Percentiles rank a stretch among this genome's conserved stretches.
Conservation (phyloP, 257 asterid species). For the Scutellaria baicalensis region DNA sequence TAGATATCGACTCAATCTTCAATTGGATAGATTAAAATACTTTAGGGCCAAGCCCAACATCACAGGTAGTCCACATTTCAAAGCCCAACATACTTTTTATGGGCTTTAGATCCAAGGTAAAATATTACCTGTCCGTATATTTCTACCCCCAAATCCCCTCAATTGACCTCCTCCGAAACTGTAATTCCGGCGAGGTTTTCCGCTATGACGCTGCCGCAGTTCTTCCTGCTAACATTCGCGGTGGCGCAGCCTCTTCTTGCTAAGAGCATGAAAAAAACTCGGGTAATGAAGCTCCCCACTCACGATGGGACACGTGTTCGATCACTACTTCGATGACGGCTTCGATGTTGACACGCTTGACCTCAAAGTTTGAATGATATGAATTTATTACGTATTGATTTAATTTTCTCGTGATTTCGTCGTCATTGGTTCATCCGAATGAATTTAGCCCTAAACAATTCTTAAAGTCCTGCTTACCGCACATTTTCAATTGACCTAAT, state of each 20-base stretch:
- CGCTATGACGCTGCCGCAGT: slow-evolving; percentile 11
- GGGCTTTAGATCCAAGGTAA: too few relatives aligned
- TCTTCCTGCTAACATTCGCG: slow-evolving; percentile 27
- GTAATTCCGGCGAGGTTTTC: background rate
- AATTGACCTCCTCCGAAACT: background rate
- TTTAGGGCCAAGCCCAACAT: background rate
- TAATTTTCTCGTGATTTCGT: background rate
- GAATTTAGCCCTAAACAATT: background rate
- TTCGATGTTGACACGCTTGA: slow-evolving; percentile 93
- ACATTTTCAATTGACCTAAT: background rate
- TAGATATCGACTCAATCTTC: too few relatives aligned
- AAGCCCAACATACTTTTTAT: too few relatives aligned
- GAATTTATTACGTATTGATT: background rate
- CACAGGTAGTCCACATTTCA: background rate
- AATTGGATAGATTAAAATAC: too few relatives aligned
- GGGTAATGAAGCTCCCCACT: slow-evolving; percentile 71
- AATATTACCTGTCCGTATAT: background rate
- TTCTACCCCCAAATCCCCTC: background rate
- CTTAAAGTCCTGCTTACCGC: background rate
- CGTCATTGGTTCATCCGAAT: background rate
- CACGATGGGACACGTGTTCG: slow-evolving; percentile 90
- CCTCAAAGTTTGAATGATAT: slow-evolving; percentile 86
- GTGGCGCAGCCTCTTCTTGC: slow-evolving; percentile 32
- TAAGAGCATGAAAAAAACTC: slow-evolving; percentile 88
- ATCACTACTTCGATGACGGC: slow-evolving; percentile 83